phyloP scores from a whole-genome alignment of 2,329 filamentous ascomycete species.

The Leptosphaerulina australis region DNA sequence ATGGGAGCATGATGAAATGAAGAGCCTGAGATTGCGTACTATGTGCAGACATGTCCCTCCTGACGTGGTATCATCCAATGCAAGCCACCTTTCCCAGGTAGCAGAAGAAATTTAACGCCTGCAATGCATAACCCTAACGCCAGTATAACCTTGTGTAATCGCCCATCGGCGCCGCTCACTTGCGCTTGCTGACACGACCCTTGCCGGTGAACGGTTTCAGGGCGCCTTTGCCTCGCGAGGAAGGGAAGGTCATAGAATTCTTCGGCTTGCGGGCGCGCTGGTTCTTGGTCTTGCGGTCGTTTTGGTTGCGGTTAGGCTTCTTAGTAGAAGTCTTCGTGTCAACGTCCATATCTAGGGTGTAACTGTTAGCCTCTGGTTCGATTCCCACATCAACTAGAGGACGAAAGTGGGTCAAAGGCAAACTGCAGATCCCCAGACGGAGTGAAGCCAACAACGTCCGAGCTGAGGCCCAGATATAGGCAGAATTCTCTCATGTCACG shows the following conservation, averaged over 20 bases:
- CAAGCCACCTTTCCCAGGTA: no score
- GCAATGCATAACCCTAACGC: constrained; percentile 24
- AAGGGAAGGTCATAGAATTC: constrained; percentile 49
- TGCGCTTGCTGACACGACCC: constrained; percentile 36
- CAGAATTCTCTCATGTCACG: constrained; percentile 43
- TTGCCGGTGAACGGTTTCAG: constrained; percentile 42
- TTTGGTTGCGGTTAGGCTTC: constrained; percentile 28
- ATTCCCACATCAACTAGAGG: constrained; percentile 33
- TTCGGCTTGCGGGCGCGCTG: constrained; percentile 47
- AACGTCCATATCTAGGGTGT: constrained; percentile 48
- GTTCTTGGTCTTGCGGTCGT: constrained; percentile 45
- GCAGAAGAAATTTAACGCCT: no score
- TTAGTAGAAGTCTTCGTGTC: constrained; percentile 41
- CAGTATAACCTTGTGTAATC: not conserved
- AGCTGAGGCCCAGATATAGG: constrained; percentile 48
- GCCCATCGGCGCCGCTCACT: constrained; percentile 6
- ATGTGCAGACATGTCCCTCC: no score
- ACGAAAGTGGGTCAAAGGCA: constrained; percentile 47
- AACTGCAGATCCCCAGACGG: constrained; percentile 42
- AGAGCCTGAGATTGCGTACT: no score
- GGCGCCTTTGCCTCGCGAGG: constrained; percentile 42
- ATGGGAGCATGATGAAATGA: no score
- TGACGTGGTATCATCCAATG: no score
- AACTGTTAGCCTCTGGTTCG: constrained; percentile 44
- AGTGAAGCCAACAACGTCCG: constrained; percentile 50